phyloP scores from a whole-genome alignment of 2,329 filamentous ascomycete species.

The Teratosphaeria gauchensis region DNA sequence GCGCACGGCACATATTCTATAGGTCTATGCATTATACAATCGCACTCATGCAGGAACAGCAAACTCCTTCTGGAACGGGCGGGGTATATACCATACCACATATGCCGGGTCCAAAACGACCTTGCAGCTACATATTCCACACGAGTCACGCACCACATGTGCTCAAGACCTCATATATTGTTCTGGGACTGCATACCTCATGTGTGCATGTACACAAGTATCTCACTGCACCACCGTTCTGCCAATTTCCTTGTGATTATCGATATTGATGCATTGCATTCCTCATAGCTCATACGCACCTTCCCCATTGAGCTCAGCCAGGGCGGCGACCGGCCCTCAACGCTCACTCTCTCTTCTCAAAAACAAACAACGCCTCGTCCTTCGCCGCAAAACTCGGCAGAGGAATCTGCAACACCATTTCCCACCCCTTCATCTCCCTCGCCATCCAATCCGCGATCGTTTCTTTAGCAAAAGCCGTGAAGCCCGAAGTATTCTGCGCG shows the following conservation, averaged over 20 bases:
- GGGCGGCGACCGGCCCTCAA: neutral
- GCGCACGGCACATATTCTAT: neutral
- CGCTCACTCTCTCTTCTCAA: slow-evolving; percentile 27
- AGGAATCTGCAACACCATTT: slow-evolving; percentile 53
- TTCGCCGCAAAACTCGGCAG: slow-evolving; percentile 68
- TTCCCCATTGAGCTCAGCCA: neutral
- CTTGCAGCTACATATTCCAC: neutral
- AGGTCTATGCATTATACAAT: neutral
- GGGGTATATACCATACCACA: neutral
- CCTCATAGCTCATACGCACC: neutral
- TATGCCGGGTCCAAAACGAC: neutral
- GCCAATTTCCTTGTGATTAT: too few species aligned
- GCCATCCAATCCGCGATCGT: slow-evolving; percentile 60
- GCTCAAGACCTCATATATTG: too few species aligned
- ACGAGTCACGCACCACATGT: neutral
- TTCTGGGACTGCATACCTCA: neutral
- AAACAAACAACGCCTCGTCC: slow-evolving; percentile 65
- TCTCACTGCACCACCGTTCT: too few species aligned
- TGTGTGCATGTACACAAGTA: neutral
- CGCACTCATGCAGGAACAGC: neutral
- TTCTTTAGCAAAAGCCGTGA: slow-evolving; percentile 56
- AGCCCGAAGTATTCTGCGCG: slow-evolving; percentile 65
- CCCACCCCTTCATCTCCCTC: slow-evolving; percentile 46
- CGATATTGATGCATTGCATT: neutral
- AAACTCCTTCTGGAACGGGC: neutral